Percentiles rank a stretch among this genome's conserved stretches.
These are phyloP conservation scores for Aristolochia californica DNA, from an alignment of 164 flowering plant species.

Conservation along the genomic window DNA sequence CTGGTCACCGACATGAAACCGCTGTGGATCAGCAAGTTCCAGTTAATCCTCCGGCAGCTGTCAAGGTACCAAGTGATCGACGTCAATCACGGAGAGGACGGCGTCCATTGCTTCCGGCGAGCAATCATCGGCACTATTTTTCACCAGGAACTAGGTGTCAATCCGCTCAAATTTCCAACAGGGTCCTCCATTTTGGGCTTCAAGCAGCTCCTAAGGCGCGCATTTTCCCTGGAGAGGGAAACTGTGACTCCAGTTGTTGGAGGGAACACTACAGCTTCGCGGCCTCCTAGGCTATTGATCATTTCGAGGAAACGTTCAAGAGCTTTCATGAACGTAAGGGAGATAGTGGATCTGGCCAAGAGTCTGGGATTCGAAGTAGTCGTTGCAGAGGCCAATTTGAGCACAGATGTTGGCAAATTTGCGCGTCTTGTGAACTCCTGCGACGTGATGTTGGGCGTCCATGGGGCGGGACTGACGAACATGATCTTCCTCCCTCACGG, in stretches of 20 bases:
- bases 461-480: constrained; percentile 38
- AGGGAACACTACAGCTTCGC: too few species aligned
- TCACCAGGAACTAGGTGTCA: too few species aligned
- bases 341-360: constrained; percentile 10
- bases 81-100: constrained; percentile 12
- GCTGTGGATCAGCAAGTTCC: constrained; percentile 18
- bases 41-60: constrained; percentile 8
- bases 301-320: constrained; percentile 14
- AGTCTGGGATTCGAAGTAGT: constrained; percentile 18
- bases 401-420: neutral
- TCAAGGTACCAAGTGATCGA: constrained; percentile 10
- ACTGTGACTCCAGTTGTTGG: too few species aligned
- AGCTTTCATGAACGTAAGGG: too few species aligned
- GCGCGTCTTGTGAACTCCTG: constrained; percentile 16
- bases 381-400: constrained; percentile 3
- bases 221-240: constrained; percentile 13
- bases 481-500: constrained; percentile 19
- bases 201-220: constrained; percentile 11
- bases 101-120: constrained; percentile 19
- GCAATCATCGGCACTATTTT: constrained; percentile 18
- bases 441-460: constrained; percentile 32
- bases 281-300: constrained; percentile 25
- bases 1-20: constrained; percentile 7
- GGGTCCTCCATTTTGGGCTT: constrained; percentile 13
- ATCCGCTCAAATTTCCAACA: constrained; percentile 6